Percentiles rank a stretch among this genome's conserved stretches.
Conservation (phyloP, 352 stramenopile species). For the Pythium diclinum region DNA sequence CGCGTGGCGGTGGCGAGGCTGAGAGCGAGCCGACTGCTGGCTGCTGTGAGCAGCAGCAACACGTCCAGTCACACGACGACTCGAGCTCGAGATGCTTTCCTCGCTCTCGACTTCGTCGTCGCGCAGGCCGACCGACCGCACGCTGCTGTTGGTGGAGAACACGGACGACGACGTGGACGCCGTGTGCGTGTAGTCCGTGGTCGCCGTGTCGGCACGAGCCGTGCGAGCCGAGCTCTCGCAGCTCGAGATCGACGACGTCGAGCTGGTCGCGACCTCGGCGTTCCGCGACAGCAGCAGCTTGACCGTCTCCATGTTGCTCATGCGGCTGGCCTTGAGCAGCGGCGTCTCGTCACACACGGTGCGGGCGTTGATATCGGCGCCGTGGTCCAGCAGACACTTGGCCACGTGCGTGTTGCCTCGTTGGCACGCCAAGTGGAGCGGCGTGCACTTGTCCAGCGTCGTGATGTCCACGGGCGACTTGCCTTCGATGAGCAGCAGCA, state of each 20-base stretch:
- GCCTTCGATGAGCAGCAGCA: conserved; percentile 49
- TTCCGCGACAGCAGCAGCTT: conserved; percentile 63
- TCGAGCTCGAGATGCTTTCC: not conserved
- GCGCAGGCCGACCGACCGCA: conserved; percentile 9
- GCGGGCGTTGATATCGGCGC: conserved; percentile 61
- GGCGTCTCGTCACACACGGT: conserved; percentile 65
- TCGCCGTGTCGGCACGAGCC: not conserved
- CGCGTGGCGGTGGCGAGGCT: not conserved
- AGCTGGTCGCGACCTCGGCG: conserved; percentile 27
- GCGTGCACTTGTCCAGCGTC: conserved; percentile 61
- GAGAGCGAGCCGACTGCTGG: conserved; percentile 1
- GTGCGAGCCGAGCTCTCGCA: not conserved
- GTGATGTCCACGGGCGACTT: conserved; percentile 48
- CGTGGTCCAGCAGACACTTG: conserved; percentile 60
- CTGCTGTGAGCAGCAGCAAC: conserved; percentile 4
- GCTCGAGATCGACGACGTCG: conserved; percentile 17
- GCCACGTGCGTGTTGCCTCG: conserved; percentile 71
- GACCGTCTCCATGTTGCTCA: conserved; percentile 77
- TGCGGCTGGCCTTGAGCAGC: conserved; percentile 77
- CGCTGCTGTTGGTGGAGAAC: conserved; percentile 24
- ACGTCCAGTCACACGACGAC: not conserved
- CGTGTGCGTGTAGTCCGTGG: conserved; percentile 16
- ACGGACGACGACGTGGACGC: conserved; percentile 26
- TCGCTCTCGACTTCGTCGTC: conserved; percentile 16
- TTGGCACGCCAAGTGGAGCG: conserved; percentile 75